Base-by-base conservation (phyloP, 192 early-diverging fungal species). In the Haplosporangium gracile region DNA sequence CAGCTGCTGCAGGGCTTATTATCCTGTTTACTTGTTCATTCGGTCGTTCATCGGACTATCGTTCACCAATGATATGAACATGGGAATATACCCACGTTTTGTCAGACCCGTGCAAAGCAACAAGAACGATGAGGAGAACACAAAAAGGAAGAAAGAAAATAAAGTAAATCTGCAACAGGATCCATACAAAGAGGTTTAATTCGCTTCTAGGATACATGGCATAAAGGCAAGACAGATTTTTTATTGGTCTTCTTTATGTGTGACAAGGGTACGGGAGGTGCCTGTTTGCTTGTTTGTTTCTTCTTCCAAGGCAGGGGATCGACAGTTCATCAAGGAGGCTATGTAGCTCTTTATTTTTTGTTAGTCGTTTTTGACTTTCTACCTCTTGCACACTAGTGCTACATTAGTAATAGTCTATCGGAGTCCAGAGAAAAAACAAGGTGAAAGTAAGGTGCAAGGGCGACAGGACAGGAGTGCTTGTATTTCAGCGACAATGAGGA, bases 221-320 rank as follows among this genome's bases (percentile, higher is more conserved):
- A 32, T 29, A 65, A 65, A 65, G 60, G 60, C 60, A 32, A 65
- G 60, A 65, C 29, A 29, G 60, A 65, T 65, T 65, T 65, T 29
- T 32, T 65, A 26, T n/a, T 1, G 55, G 24, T 15, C 49, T 22
- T 26, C 57, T 26, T 63, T 34, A 34, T 32, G 29, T 65, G 15
- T 65, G 29, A 32, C 60, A 65, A 32, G 3, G 10, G 9, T 29
- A 24, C 26, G 0, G 26, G 11, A 15, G 0, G 26, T 29, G 4
- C 26, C 60, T 13, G n/a, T 13, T 26, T 29, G 26, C 4, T 26
- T 32, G n/a, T 60, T 13, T 65, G 11, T 65, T 36, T 36, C 36
- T 36, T 36, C 36, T 60, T 6, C 22, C 7, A 60, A 65, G 55
- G n/a, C 5, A 60, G 29, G 9, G 29, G 60, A 65, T 65, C 60